Evolutionary conservation across 2,329 filamentous ascomycete genomes (phyloP).

Genomic region (Diplodia mutila): DNA sequence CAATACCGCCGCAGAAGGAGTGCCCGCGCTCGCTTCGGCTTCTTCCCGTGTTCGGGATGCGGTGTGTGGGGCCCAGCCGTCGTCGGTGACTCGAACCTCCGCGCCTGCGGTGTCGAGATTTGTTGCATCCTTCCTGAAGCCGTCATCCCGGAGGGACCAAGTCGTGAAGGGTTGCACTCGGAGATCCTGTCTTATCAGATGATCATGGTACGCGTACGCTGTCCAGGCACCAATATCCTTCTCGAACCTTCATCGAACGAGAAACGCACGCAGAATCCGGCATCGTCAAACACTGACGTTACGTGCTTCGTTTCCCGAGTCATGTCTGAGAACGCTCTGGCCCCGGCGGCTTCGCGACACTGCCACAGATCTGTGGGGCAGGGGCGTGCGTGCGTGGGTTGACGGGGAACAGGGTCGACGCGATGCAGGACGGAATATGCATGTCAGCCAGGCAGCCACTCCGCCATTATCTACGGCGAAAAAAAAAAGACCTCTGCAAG

Average conservation of each 20-base stretch:
- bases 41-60: not conserved
- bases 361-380: constrained; percentile 21
- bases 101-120: constrained; percentile 8
- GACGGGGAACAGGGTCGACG: not conserved
- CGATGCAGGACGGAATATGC: not conserved
- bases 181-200: not conserved
- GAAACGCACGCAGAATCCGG: not conserved
- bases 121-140: not conserved
- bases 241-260: not conserved
- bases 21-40: not conserved
- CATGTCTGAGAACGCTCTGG: not conserved
- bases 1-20: constrained; percentile 2
- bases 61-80: not conserved
- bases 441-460: not conserved
- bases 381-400: not conserved
- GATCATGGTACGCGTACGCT: not conserved
- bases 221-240: not conserved
- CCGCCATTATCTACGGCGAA: not conserved
- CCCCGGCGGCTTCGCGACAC: not conserved
- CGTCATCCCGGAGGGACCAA: not conserved
- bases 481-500: not conserved
- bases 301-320: not conserved
- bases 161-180: not conserved
- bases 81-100: constrained; percentile 4
- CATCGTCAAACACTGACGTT: not conserved